Percentiles rank a stretch among this genome's conserved stretches.
Conservation (phyloP, 495 filamentous ascomycete species). For the Annulohypoxylon moriforme region DNA sequence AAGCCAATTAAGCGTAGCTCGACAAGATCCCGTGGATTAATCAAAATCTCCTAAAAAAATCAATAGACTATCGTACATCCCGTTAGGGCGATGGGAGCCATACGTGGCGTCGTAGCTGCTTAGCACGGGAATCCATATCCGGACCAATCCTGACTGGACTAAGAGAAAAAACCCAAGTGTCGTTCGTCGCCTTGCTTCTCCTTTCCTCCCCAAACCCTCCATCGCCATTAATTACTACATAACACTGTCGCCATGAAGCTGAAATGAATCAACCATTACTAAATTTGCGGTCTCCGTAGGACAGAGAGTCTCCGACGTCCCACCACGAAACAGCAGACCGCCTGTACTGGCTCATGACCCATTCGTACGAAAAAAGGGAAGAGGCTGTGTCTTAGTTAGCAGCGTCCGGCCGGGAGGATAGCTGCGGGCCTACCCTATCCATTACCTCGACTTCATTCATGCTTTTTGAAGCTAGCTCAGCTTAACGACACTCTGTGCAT, state of each 20-base stretch:
- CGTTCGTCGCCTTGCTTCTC: slow-evolving; percentile 21
- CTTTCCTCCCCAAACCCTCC: not conserved
- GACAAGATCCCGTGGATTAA: not conserved
- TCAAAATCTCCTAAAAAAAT: too few relatives aligned
- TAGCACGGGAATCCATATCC: slow-evolving; percentile 14
- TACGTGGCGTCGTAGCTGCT: not conserved
- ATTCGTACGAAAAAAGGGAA: not conserved
- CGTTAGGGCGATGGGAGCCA: not conserved
- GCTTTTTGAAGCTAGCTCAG: not conserved
- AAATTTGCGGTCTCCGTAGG: slow-evolving; percentile 14
- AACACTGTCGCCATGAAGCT: slow-evolving; percentile 13
- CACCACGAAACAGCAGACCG: slow-evolving; percentile 7
- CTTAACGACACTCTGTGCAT: slow-evolving; percentile 56
- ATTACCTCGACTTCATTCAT: not conserved
- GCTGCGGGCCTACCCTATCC: not conserved
- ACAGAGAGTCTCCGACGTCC: slow-evolving; percentile 13
- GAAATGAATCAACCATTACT: slow-evolving; percentile 17
- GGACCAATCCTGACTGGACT: slow-evolving; percentile 15
- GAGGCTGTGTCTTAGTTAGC: slow-evolving; percentile 19
- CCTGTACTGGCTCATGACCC: slow-evolving; percentile 10
- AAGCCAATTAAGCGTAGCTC: not conserved
- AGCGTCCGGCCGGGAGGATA: not conserved
- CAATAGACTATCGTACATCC: slow-evolving; percentile 10
- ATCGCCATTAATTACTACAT: slow-evolving; percentile 16
- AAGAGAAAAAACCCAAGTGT: slow-evolving; percentile 18